These are phyloP conservation scores for Aspergillus sclerotioniger DNA, from an alignment of 495 filamentous ascomycete genomes.

Conservation along the genomic window DNA sequence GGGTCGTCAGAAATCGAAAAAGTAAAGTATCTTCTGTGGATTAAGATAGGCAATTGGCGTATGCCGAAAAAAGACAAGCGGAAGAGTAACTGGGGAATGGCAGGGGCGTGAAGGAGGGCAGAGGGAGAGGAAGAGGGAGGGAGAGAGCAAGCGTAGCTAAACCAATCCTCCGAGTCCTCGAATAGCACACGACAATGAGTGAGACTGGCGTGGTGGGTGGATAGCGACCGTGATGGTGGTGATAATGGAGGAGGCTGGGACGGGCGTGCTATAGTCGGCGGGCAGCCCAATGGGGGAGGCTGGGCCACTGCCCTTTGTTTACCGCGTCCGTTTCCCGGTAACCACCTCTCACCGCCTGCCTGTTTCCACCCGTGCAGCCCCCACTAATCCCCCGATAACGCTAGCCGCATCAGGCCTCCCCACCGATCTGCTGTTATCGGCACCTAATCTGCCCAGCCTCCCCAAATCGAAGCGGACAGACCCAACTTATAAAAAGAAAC, in stretches of 20 bases:
- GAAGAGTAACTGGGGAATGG: conserved; percentile 20
- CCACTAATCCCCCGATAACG: conserved; percentile 4
- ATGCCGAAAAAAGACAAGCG: conserved; percentile 17
- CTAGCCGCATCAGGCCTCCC: conserved; percentile 13
- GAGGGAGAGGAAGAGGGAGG: conserved; percentile 16
- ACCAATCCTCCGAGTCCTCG: conserved; percentile 16
- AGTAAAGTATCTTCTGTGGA: conserved; percentile 7
- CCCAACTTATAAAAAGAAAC: too few species aligned
- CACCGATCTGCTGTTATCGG: conserved; percentile 10
- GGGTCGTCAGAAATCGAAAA: conserved; percentile 12
- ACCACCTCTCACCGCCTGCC: conserved; percentile 36
- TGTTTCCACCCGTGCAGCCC: conserved; percentile 3
- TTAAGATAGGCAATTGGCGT: not conserved
- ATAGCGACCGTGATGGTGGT: not conserved
- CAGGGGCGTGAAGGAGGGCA: conserved; percentile 31
- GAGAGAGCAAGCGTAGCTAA: conserved; percentile 36
- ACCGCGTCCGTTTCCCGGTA: conserved; percentile 39
- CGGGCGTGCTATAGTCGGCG: conserved; percentile 12
- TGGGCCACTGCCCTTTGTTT: conserved; percentile 51
- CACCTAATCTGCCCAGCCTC: conserved; percentile 25
- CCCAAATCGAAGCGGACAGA: not conserved
- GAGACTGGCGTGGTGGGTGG: conserved; percentile 2
- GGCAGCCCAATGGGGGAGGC: conserved; percentile 39
- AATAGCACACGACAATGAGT: not conserved
- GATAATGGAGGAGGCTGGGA: conserved; percentile 24